Evolutionary conservation across 257 asterid species (phyloP).

Genomic region (Jasminum sambac): DNA sequence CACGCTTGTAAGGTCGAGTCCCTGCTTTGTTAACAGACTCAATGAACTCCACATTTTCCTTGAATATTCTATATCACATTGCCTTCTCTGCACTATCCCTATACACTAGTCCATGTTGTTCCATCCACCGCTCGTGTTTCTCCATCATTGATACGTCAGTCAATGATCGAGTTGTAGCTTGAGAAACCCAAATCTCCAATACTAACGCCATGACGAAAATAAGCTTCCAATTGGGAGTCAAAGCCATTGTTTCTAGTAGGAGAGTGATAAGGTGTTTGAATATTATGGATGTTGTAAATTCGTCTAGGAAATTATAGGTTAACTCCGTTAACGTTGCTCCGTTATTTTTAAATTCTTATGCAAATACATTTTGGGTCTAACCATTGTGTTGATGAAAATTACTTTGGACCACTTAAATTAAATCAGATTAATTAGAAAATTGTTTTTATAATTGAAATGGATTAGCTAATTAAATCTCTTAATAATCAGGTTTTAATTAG

Average conservation of each 20-base stretch:
- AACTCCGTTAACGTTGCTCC: conserved; percentile 24
- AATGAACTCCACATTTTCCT: not conserved
- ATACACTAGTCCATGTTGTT: not conserved
- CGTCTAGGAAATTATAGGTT: not conserved
- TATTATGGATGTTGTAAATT: not conserved
- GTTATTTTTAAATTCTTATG: conserved; percentile 9
- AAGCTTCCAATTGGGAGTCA: conserved; percentile 16
- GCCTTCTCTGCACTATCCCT: not conserved
- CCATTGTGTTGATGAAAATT: too few species aligned
- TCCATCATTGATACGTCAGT: not conserved
- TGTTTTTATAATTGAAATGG: too few species aligned
- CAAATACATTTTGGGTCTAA: too few species aligned
- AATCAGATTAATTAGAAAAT: too few species aligned
- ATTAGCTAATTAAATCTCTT: too few species aligned
- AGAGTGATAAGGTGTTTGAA: not conserved
- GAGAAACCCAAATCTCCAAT: conserved; percentile 24
- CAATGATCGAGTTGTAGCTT: not conserved
- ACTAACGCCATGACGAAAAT: conserved; percentile 20
- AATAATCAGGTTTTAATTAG: too few species aligned
- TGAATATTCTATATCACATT: not conserved
- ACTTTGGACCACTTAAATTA: too few species aligned
- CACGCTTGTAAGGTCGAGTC: not conserved
- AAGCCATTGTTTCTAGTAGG: conserved; percentile 13
- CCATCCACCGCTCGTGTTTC: conserved; percentile 1
- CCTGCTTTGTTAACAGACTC: not conserved